A percentile compares a stretch with the other conserved stretches of the same genome.
Conservation (phyloP, 2,329 filamentous ascomycete genomes). For the Mollisia scopiformis region DNA sequence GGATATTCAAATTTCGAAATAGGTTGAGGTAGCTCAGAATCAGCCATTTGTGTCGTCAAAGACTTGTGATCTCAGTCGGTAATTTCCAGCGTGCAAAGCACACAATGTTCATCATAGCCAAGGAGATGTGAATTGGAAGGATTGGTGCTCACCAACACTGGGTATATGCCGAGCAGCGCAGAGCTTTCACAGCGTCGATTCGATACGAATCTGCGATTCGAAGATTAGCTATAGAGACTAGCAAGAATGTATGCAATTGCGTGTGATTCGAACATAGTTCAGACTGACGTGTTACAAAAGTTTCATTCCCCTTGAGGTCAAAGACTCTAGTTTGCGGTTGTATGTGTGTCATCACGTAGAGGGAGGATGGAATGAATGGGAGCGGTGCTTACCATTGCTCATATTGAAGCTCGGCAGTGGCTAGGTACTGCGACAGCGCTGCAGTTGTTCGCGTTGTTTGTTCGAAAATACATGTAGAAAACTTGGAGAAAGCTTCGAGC, state of each 20-base stretch:
- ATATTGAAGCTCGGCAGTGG: not conserved
- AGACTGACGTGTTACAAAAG: constrained; percentile 92
- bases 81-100: constrained; percentile 79
- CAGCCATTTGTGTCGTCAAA: constrained; percentile 87
- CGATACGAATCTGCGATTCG: not conserved
- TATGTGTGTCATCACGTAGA: constrained; percentile 76
- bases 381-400: constrained; percentile 26
- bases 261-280: constrained; percentile 47
- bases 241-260: not conserved
- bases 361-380: constrained; percentile 29
- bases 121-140: constrained; percentile 34
- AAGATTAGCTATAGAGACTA: not conserved
- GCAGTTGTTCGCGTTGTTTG: constrained; percentile 28
- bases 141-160: constrained; percentile 10
- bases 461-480: constrained; percentile 8
- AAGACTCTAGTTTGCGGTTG: constrained; percentile 98
- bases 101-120: constrained; percentile 39
- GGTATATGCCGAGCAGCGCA: not conserved
- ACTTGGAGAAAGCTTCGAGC: constrained; percentile 21
- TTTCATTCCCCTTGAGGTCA: constrained; percentile 86
- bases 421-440: constrained; percentile 22
- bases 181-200: not conserved
- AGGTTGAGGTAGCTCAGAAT: constrained; percentile 64
- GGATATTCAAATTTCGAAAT: not conserved
- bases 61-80: constrained; percentile 78